A percentile compares a stretch with the other conserved stretches of the same genome.
Conservation (phyloP, 2,329 filamentous ascomycete species). For the Drechslerella coelobrocha region DNA sequence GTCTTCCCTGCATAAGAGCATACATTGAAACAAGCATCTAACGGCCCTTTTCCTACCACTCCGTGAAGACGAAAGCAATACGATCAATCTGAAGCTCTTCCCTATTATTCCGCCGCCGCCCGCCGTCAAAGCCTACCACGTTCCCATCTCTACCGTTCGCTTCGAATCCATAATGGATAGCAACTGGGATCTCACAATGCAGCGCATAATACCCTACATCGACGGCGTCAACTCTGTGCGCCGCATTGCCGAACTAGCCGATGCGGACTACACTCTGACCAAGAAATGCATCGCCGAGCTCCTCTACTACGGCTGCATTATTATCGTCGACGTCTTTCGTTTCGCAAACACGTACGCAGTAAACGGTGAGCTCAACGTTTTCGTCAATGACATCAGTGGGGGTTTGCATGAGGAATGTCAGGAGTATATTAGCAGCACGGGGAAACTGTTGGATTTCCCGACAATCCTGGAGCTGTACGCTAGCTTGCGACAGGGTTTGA, state of each 20-base stretch:
- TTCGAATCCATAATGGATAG: conserved; percentile 64
- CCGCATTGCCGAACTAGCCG: conserved; percentile 81
- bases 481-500: conserved; percentile 79
- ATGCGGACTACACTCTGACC: conserved; percentile 84
- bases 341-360: conserved; percentile 90
- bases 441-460: conserved; percentile 40
- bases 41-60: too few relatives aligned
- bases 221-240: conserved; percentile 90
- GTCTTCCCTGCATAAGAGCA: conserved; percentile 55
- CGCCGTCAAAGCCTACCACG: conserved; percentile 83
- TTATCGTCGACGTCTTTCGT: conserved; percentile 93
- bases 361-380: conserved; percentile 77
- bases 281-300: conserved; percentile 87
- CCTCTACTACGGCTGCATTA: conserved; percentile 87
- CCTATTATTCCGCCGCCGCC: conserved; percentile 79
- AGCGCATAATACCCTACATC: conserved; percentile 81
- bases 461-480: conserved; percentile 82
- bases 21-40: background rate
- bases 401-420: conserved; percentile 86
- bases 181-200: conserved; percentile 72
- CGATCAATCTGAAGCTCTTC: conserved; percentile 94
- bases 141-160: conserved; percentile 75
- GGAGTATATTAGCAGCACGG: conserved; percentile 71
- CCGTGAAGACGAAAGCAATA: conserved; percentile 80
- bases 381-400: conserved; percentile 70